A percentile compares a stretch with the other conserved stretches of the same genome.
phyloP scores from a whole-genome alignment of 169 alveolate genomes.

The Plasmodium gallinaceum region DNA sequence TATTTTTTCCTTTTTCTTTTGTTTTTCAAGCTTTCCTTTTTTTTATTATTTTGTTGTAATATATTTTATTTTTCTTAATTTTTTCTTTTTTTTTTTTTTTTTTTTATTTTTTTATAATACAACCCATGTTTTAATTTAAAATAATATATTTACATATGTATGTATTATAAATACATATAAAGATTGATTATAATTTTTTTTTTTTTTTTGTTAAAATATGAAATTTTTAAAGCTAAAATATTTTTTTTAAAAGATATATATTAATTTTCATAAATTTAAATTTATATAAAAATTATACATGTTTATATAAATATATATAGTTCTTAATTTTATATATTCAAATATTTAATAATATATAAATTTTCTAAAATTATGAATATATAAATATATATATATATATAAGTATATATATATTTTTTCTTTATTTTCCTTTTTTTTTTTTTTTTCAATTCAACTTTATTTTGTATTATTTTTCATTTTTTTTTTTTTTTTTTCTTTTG shows the following conservation, averaged over 20 bases:
- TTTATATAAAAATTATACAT: background rate
- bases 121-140: constrained; percentile 27
- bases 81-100: constrained; percentile 20
- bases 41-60: background rate
- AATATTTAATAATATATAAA: constrained; percentile 3
- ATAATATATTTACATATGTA: background rate
- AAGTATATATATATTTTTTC: too few relatives aligned
- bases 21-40: constrained; percentile 1
- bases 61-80: background rate
- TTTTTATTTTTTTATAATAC: constrained; percentile 10
- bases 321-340: background rate
- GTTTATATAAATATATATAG: background rate
- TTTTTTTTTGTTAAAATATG: background rate
- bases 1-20: constrained; percentile 8
- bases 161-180: background rate
- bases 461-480: too few relatives aligned
- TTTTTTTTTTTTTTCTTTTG: too few relatives aligned
- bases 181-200: background rate
- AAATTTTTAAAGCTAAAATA: background rate
- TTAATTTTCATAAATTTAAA: background rate
- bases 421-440: too few relatives aligned
- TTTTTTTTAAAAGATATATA: background rate
- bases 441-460: too few relatives aligned
- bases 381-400: too few relatives aligned
- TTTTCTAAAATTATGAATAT: background rate